A percentile compares a stretch with the other conserved stretches of the same genome.
Evolutionary conservation across 179 eudicot genomes (phyloP).

Genomic region (Silene coronaria): DNA sequence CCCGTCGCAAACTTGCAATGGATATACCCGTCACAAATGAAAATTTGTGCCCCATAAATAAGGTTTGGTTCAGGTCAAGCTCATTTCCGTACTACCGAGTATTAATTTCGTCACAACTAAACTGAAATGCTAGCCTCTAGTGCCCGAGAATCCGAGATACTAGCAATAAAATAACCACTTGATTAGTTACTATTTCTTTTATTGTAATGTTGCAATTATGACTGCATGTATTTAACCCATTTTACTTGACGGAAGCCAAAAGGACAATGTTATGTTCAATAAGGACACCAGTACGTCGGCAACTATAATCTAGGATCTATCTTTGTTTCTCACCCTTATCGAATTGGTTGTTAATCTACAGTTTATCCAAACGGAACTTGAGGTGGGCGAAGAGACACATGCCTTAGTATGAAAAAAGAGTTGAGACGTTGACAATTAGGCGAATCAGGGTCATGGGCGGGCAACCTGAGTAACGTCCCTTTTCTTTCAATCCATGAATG

Average conservation of each 20-base stretch:
- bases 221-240: not conserved
- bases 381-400: not conserved
- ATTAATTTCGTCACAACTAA: not conserved
- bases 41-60: not conserved
- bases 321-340: too few relatives aligned
- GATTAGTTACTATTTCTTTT: not conserved
- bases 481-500: not conserved
- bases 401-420: not conserved
- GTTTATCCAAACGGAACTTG: not conserved
- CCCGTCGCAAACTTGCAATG: too few relatives aligned
- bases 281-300: too few relatives aligned
- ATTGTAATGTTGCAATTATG: not conserved
- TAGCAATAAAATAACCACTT: too few relatives aligned
- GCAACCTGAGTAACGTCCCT: not conserved
- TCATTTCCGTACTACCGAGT: not conserved
- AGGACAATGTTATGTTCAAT: too few relatives aligned
- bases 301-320: too few relatives aligned
- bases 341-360: not conserved
- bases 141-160: not conserved
- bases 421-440: not conserved
- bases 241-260: not conserved
- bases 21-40: too few relatives aligned
- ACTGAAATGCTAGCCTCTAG: not conserved
- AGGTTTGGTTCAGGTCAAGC: not conserved
- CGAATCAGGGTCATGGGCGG: not conserved